Evolutionary conservation across 352 stramenopile species (phyloP), one percentile per base, ranked within the genome.

Genomic region (Pythium coloratum): DNA sequence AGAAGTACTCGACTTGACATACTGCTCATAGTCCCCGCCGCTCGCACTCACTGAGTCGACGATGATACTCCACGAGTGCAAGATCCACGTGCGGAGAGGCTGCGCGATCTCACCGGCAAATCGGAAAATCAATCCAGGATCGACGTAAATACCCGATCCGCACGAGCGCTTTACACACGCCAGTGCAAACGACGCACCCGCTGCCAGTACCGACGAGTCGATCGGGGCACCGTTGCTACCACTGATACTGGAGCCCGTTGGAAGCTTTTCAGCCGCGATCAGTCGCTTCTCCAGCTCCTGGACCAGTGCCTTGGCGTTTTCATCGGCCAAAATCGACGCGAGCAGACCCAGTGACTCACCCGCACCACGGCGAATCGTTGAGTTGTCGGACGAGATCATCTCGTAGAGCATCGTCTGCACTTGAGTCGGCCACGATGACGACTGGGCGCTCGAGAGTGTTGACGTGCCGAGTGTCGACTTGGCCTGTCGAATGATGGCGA

Each of bases 31-130:
- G 51, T 96, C 85, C 0, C 81, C 83, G 54, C 85, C 86, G 14
- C 81, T 87, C 3, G 84, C 77, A 53, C 78, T 88, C 13, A 92
- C 82, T 2, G 83, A 93, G 66, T 94, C 84, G 32, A 96, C 75
- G 34, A 96, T 81, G 47, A 94, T 86, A 59, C 85, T 87, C 88
- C 88, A 96, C 18, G 86, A 80, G 69, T 94, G 82, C 51, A 96
- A 64, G 53, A 92, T 89, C 88, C 86, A 96, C 13, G 84, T 90
- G 12, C 88, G 85, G n/a, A 95, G 40, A 26, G 88, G 88, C 59
- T 96, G 86, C 8, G 74, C 77, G 30, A 82, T 81, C 34, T 94
- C 86, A 2, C 76, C 70, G 1, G 81, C 80, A 70, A 93, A 85
- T 0, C 79, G 73, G 42, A 91, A 90, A 62, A 96, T 88, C 16